Base-by-base conservation (phyloP, 768 basidiomycete species). In the Agaricus subrufescens region DNA sequence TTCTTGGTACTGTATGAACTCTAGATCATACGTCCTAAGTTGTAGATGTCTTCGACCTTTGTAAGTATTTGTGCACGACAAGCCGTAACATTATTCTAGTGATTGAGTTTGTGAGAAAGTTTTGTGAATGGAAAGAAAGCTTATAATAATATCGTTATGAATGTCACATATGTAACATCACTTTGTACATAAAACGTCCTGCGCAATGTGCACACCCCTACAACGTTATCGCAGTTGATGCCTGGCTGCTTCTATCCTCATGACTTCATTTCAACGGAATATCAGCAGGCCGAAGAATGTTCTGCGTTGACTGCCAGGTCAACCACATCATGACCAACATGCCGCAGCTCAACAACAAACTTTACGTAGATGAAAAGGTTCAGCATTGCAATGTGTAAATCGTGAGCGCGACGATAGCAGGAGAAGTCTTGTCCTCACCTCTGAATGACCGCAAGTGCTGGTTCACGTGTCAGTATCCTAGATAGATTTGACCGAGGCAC, bases 1-100 rank as follows among this genome's bases (percentile, higher is more conserved):
- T 89, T 83, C 64, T 72, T 89, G 37, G 81, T 89, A 27, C 77
- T 87, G 68, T 89, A 87, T 58, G 85, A 87, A 53, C 75, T 75
- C 38, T 80, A 70, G 58, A 11, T 34, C 34, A 34, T 6, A 8
- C 7, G 34, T 34, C 11, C 11, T 11, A 34, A 34, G 34, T 11
- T 8, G 34, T 8, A 34, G 11, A 34, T 34, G 34, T 11, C 7
- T 7, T 34, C 11, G 34, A 34, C 34, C 34, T 34, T 34, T 6
- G 8, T 34, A 8, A 1, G 34, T 11, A 7, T 34, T 8, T 34
- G 34, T 34, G 11, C 11, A 34, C 11, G 34, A 34, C 11, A 34
- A 1, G 2, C 11, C 11, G 11, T 34, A 34, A 34, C 8, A 34
- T 34, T 34, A 34, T 42, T 3, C 12, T 14, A 42, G 40, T 5